A percentile compares a stretch with the other conserved stretches of the same genome.
phyloP scores from a whole-genome alignment of 495 filamentous ascomycete species.

The Trypethelium eluteriae region DNA sequence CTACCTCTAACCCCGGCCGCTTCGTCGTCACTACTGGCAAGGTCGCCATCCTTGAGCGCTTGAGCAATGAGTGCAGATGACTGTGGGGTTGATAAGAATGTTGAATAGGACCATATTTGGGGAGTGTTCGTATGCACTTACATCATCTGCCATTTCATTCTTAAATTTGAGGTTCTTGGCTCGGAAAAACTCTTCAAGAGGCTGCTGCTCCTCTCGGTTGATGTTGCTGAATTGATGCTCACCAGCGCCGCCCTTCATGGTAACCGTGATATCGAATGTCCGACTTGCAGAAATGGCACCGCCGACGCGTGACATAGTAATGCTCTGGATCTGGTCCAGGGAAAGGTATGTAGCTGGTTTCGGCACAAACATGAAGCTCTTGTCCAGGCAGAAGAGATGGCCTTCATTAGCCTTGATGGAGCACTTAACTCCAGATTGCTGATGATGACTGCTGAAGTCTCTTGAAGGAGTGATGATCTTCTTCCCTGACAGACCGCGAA shows the following conservation, averaged over 20 bases:
- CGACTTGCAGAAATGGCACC: constrained; percentile 88
- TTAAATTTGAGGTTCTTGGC: constrained; percentile 87
- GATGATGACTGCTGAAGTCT: constrained; percentile 86
- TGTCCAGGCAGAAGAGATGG: constrained; percentile 92
- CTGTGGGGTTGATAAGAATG: constrained; percentile 26
- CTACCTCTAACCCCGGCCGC: constrained; percentile 74
- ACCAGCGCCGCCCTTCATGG: constrained; percentile 65
- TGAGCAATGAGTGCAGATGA: constrained; percentile 64
- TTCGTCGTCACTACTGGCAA: constrained; percentile 79
- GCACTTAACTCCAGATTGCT: constrained; percentile 94
- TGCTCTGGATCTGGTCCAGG: constrained; percentile 77
- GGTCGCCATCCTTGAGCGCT: constrained; percentile 65
- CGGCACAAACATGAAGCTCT: constrained; percentile 97
- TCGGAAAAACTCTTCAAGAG: constrained; percentile 92
- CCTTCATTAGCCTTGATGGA: constrained; percentile 99
- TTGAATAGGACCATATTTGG: constrained; percentile 7
- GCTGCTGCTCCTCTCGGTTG: constrained; percentile 94
- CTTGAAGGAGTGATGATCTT: constrained; percentile 88
- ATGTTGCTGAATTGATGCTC: constrained; percentile 98
- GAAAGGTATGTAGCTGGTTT: constrained; percentile 96
- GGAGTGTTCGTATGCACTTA: constrained; percentile 29
- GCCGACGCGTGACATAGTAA: constrained; percentile 92
- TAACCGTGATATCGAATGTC: constrained; percentile 94
- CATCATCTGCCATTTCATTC: constrained; percentile 82
- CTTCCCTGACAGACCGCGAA: constrained; percentile 87